Base-by-base conservation (phyloP, 2,329 filamentous ascomycete species). In the Clarireedia homoeocarpa region DNA sequence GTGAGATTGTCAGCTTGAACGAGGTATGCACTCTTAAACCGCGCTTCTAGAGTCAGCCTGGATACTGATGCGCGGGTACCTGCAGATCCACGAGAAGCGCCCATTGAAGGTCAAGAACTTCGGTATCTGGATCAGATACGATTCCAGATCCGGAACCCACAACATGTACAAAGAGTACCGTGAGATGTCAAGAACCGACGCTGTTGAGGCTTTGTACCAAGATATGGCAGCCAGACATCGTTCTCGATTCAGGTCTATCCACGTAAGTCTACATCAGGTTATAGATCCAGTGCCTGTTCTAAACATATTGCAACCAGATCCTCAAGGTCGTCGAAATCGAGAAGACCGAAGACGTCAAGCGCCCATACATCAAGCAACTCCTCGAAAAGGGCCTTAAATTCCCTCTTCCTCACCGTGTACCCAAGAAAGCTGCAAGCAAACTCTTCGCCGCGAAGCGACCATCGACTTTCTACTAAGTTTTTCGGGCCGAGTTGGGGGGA, bases 151-250 rank as follows among this genome's bases (percentile, higher is more conserved):
- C 71, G 94, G 94, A 71, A 99, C 94, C 72, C 94, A 99, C 91
- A 99, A 99, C 88, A 99, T 99, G 94, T 99, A 99, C 90, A 97
- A 97, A 87, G 94, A 99, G 87, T 97, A 96, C 88, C 89, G 94
- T 75, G 94, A 97, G 84, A 89, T 97, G 84, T 92, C 89, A 75
- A 85, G 94, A 78, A 89, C 87, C 72, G 92, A 94, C 69, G 94
- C 94, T 67, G 92, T 97, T 72, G 89, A 97, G 80, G 80, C 92
- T 69, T 85, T 99, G 74, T 99, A 99, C 88, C 89, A 94, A 79
- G 94, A 99, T 82, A 97, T 99, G 94, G 91, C 94, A 70, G 92
- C 95, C 77, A 90, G 94, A 76, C 94, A 99, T 86, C 91, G 89
- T 75, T 87, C 94, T 73, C 89, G 94, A 72, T 99, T 99, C 84